Evolutionary conservation across 176 grass and related monocot genomes (phyloP), one percentile per base, ranked within the genome.

Genomic region (Cymbopogon citratus): DNA sequence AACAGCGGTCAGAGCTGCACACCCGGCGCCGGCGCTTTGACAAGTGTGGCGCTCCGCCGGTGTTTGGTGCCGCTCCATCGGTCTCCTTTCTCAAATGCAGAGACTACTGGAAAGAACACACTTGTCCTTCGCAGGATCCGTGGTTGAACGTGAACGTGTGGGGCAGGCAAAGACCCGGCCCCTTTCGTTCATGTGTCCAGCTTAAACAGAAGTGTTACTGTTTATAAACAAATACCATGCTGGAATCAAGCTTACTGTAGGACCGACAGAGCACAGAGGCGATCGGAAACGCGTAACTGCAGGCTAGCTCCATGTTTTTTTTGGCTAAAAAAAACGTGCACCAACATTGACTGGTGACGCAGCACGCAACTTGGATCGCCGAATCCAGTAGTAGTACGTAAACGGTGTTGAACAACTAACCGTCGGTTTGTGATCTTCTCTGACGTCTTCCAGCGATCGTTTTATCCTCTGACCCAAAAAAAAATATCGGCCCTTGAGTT

Each of bases 1-100:
- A 10, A 28, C 15, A 52, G 23, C 10, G 41, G 46, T 12, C 14
- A 9, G 16, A 63, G 3, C 23, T 5, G 49, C 57, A 21, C n/a
- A 21, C 56, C 34, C 12, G 66, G 24, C 21, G 52, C 26, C 18
- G 65, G 23, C 18, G 49, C 23, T 36, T 21, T 16, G 84, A 64
- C 84, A 80, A 40, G 76, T 86, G 84, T 85, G 66, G 49, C 39
- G 67, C n/a, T 6, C 36, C 19, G 51, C 5, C n/a, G 7, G 62
- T 24, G 35, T 14, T 14, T 23, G 73, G 29, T 85, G 74, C 38
- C 40, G 25, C 12, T 71, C 5, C 39, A 1, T 43, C n/a, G 6
- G 6, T 57, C 46, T 21, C 9, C 33, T 63, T 29, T 26, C 75
- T 40, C n/a, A 0, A 38, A 38, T 6, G 40, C 27, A 65, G 52